These are phyloP conservation scores for Arabidopsis lyrata DNA, from an alignment of 441 rosid species.

Conservation along the genomic window DNA sequence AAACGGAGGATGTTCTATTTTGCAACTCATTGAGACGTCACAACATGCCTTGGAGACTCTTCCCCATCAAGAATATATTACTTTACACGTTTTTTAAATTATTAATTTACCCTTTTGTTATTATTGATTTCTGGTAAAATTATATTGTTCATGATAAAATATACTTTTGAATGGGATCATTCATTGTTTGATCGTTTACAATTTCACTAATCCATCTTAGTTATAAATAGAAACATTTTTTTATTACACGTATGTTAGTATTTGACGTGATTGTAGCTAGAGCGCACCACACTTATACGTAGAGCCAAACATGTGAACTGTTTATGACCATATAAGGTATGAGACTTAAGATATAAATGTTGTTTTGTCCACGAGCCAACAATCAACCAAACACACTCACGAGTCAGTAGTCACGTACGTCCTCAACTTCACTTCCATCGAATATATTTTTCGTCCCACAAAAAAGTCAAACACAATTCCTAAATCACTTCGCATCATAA, in stretches of 20 bases:
- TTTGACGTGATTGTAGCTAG: background rate
- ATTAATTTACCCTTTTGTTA: background rate
- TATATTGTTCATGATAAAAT: background rate
- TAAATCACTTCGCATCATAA: slow-evolving; percentile 22
- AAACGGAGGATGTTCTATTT: slow-evolving; percentile 35
- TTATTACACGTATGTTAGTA: background rate
- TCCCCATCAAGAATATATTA: slow-evolving; percentile 41
- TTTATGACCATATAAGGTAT: slow-evolving; percentile 13
- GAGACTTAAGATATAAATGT: slow-evolving; percentile 14
- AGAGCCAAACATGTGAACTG: background rate
- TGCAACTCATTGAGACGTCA: slow-evolving; percentile 41
- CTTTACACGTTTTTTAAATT: slow-evolving; percentile 29
- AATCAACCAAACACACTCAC: slow-evolving; percentile 26
- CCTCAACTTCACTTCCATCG: slow-evolving; percentile 32
- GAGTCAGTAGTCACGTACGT: background rate
- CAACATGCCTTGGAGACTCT: slow-evolving; percentile 39
- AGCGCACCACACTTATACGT: background rate
- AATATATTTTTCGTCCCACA: slow-evolving; percentile 7
- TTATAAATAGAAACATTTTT: background rate
- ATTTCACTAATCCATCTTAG: slow-evolving; percentile 2
- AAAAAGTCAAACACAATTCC: slow-evolving; percentile 33
- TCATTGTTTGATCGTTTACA: background rate
- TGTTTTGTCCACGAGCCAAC: slow-evolving; percentile 28
- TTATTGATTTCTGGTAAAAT: background rate
- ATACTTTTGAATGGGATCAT: background rate